Evolutionary conservation across 2,329 filamentous ascomycete genomes (phyloP), one percentile per base, ranked within the genome.

Genomic region (Aspergillus pseudoglaucus): DNA sequence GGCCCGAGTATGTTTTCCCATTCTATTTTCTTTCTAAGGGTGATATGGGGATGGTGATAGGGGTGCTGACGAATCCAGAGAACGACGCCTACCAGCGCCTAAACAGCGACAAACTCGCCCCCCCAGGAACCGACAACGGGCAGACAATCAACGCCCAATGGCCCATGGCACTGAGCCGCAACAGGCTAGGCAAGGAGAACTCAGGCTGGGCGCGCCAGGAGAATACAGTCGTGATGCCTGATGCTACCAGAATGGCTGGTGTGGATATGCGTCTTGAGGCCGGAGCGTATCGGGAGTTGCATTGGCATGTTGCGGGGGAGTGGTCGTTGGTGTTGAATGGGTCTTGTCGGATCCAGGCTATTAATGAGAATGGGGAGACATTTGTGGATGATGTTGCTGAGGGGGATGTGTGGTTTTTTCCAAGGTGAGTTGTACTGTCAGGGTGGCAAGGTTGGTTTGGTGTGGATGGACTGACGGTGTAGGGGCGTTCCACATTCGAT

Each of bases 401-500:
- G 59, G 87, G 87, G 4, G 87, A 90, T 59, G 66, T 90, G 6
- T 90, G 85, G 86, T 90, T 88, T 59, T 90, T 90, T 69, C 87
- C 87, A 18, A 81, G 82, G 65, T 22, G 6, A 6, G 22, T 22
- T 5, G 6, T 22, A 3, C 22, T 22, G 22, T 22, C 22, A 22
- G 22, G 22, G 22, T n/a, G n/a, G n/a, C n/a, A n/a, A n/a, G n/a
- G n/a, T n/a, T n/a, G n/a, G n/a, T n/a, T n/a, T n/a, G n/a, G n/a
- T n/a, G n/a, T n/a, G n/a, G n/a, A n/a, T n/a, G n/a, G n/a, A n/a
- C n/a, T 39, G 37, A 39, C 18, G 32, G 9, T 9, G 14, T 27
- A 67, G 65, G 9, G 87, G 87, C 6, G 78, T 89, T 30, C 87
- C 87, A 9, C 87, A 90, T 65, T 88, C 84, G 0, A 78, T 90